A percentile compares a stretch with the other conserved stretches of the same genome.
Conservation (phyloP, 257 asterid species). For the Pogostemon cablin region DNA sequence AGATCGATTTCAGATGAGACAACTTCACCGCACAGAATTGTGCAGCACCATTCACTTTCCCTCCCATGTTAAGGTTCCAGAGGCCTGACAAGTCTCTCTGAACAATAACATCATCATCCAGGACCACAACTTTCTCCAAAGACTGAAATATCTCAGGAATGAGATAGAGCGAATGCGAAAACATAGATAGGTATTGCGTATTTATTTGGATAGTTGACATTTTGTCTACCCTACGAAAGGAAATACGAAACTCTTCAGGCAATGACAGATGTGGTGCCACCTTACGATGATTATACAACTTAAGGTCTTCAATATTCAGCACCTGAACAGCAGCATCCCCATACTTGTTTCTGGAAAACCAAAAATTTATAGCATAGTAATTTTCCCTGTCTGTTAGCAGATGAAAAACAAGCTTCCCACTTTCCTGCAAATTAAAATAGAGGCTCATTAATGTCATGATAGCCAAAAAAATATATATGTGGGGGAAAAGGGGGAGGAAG, state of each 20-base stretch:
- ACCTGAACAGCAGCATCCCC: slow-evolving; percentile 83
- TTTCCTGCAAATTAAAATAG: slow-evolving; percentile 61
- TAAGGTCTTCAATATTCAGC: slow-evolving; percentile 75
- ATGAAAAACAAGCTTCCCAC: slow-evolving; percentile 81
- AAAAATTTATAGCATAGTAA: slow-evolving; percentile 82
- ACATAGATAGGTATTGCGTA: slow-evolving; percentile 76
- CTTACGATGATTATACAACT: slow-evolving; percentile 53
- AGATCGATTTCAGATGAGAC: slow-evolving; percentile 59
- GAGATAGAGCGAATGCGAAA: slow-evolving; percentile 84
- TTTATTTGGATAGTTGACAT: slow-evolving; percentile 49
- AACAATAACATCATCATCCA: slow-evolving; percentile 87
- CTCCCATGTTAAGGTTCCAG: slow-evolving; percentile 90
- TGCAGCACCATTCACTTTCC: slow-evolving; percentile 83
- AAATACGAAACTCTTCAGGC: slow-evolving; percentile 92
- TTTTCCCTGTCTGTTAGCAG: slow-evolving; percentile 86
- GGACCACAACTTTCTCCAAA: slow-evolving; percentile 76
- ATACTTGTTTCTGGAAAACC: slow-evolving; percentile 75
- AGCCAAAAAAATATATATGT: slow-evolving; percentile 22
- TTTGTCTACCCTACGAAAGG: slow-evolving; percentile 67
- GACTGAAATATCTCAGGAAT: slow-evolving; percentile 75
- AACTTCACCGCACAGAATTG: slow-evolving; percentile 69
- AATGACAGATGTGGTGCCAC: slow-evolving; percentile 59
- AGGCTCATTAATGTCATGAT: slow-evolving; percentile 29
- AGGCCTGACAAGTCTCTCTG: slow-evolving; percentile 88
- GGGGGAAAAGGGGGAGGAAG: neutral